Percentiles rank a stretch among this genome's conserved stretches.
phyloP scores from a whole-genome alignment of 176 grass and related monocot species.

The Triticum timopheevii region DNA sequence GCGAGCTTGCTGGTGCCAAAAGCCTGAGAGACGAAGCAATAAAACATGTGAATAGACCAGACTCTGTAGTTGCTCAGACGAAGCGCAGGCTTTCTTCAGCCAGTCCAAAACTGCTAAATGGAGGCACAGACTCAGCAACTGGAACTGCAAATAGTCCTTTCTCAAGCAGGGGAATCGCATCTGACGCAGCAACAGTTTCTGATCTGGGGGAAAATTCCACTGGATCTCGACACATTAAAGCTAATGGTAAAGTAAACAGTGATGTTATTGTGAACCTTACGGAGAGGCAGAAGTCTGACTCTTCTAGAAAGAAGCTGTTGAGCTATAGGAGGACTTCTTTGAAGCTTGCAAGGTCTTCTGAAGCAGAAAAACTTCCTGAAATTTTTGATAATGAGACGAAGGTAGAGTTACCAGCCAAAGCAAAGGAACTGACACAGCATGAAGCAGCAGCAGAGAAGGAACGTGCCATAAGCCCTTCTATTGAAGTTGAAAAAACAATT shows the following conservation, averaged over 20 bases:
- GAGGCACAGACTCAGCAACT: conserved; percentile 19
- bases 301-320: conserved; percentile 35
- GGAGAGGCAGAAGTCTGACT: conserved; percentile 22
- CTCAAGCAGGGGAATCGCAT: conserved; percentile 34
- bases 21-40: conserved; percentile 18
- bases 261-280: conserved; percentile 4
- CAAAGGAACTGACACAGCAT: not conserved
- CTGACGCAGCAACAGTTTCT: conserved; percentile 27
- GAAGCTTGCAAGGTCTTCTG: conserved; percentile 45
- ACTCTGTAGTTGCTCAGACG: conserved; percentile 37
- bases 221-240: conserved; percentile 5
- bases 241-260: conserved; percentile 3
- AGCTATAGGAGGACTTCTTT: conserved; percentile 48
- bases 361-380: conserved; percentile 20
- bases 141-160: conserved; percentile 19
- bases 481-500: conserved; percentile 28
- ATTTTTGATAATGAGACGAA: conserved; percentile 33
- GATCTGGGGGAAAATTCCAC: conserved; percentile 18
- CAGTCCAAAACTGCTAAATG: conserved; percentile 24
- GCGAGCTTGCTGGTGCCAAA: conserved; percentile 21
- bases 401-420: not conserved
- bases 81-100: conserved; percentile 40
- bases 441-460: not conserved
- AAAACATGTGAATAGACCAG: conserved; percentile 22
- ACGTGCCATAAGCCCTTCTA: conserved; percentile 3